Conservation (phyloP, 352 stramenopile genomes). For the Stephanocyclus meneghinianus region DNA sequence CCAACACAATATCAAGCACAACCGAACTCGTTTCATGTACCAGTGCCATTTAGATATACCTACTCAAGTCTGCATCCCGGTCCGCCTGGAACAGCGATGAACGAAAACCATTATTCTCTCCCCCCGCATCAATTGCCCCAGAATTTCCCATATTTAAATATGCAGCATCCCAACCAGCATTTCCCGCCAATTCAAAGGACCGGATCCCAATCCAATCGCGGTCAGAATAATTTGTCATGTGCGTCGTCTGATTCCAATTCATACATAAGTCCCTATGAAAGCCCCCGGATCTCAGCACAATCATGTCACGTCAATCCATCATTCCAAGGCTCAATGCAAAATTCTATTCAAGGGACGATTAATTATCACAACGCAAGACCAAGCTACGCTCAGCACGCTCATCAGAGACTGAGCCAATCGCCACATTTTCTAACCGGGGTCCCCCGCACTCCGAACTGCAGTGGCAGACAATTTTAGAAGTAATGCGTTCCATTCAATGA, state of each 20-base stretch:
- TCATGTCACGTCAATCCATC: not conserved
- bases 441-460: conserved; percentile 2
- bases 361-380: not conserved
- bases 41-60: conserved; percentile 5
- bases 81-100: not conserved
- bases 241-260: conserved; percentile 5
- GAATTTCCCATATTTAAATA: not conserved
- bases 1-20: conserved; percentile 3
- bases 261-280: not conserved
- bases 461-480: conserved; percentile 14
- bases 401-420: not conserved
- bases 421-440: not conserved
- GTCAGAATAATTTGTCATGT: not conserved
- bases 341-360: not conserved
- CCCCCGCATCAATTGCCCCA: not conserved
- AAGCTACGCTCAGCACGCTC: not conserved
- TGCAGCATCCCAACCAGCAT: not conserved
- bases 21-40: not conserved
- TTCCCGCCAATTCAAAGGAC: conserved; percentile 2
- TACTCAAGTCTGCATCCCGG: not conserved
- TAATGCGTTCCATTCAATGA: too few species aligned
- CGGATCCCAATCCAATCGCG: not conserved
- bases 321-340: conserved; percentile 1
- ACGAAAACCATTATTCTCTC: not conserved
- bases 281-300: not conserved